These are phyloP conservation scores for Candida cerambycidarum DNA, from an alignment of 805 yeast species.

Conservation along the genomic window DNA sequence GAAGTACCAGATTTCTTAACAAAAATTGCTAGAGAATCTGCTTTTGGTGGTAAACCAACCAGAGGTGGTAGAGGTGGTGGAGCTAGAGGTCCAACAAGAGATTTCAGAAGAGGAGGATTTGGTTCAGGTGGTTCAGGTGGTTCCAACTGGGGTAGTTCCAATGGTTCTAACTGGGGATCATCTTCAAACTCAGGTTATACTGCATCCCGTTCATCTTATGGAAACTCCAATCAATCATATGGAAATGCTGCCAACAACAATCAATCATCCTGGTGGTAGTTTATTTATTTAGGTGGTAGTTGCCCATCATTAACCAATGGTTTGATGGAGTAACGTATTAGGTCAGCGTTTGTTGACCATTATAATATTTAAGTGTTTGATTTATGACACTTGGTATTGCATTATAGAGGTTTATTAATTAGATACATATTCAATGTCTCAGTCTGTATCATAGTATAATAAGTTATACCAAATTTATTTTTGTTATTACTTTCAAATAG, in stretches of 20 bases:
- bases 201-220: conserved; percentile 18
- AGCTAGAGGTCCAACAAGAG: conserved; percentile 40
- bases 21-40: conserved; percentile 74
- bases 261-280: conserved; percentile 47
- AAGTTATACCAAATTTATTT: conserved; percentile 11
- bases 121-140: conserved; percentile 31
- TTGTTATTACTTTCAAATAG: conserved; percentile 8
- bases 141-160: conserved; percentile 16
- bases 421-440: conserved; percentile 15
- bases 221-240: conserved; percentile 2
- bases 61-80: conserved; percentile 47
- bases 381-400: conserved; percentile 11
- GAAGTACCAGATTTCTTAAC: conserved; percentile 90
- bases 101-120: conserved; percentile 51
- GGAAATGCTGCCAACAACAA: conserved; percentile 15
- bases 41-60: conserved; percentile 43
- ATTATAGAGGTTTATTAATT: conserved; percentile 6
- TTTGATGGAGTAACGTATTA: too few relatives aligned
- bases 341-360: too few relatives aligned
- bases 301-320: too few relatives aligned
- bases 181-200: conserved; percentile 18
- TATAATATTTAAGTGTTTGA: conserved; percentile 3
- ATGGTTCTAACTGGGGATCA: conserved; percentile 12
- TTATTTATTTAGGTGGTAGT: not conserved
- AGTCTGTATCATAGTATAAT: conserved; percentile 11